phyloP scores from a whole-genome alignment of 2,329 filamentous ascomycete species.

The Claviceps africana region DNA sequence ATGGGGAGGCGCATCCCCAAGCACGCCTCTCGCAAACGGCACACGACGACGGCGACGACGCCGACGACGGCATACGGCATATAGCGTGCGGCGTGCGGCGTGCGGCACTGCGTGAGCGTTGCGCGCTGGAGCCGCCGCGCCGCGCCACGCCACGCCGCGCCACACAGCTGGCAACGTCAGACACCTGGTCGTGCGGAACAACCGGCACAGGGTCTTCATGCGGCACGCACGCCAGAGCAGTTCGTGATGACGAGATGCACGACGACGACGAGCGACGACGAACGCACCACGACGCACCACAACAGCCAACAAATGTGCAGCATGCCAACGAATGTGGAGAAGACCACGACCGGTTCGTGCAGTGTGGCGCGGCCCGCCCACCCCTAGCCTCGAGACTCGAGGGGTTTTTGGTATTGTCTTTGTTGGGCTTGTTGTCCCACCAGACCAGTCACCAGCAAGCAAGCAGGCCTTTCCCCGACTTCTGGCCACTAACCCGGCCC shows the following conservation, averaged over 20 bases:
- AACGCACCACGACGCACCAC: background rate
- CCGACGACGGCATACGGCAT: no score
- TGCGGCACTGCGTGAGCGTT: background rate
- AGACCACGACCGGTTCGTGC: conserved; percentile 2
- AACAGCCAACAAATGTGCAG: background rate
- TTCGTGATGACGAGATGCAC: background rate
- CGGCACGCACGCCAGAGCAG: background rate
- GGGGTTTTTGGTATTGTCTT: background rate
- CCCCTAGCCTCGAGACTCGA: background rate
- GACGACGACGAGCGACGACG: background rate
- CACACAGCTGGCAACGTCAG: background rate
- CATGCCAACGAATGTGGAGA: conserved; percentile 1
- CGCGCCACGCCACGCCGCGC: background rate
- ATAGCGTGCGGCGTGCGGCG: background rate
- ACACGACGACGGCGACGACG: no score
- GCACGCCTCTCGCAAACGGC: no score
- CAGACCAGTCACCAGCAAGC: background rate
- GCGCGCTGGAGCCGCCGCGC: no score
- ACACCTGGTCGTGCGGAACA: background rate
- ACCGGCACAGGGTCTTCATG: background rate
- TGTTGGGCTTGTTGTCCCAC: background rate
- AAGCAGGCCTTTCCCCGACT: background rate
- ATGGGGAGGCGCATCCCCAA: background rate
- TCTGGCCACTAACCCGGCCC: no score
- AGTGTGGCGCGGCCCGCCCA: background rate